Percentiles rank a stretch among this genome's conserved stretches.
These are phyloP conservation scores for Chaetomium fimeti DNA, from an alignment of 495 filamentous ascomycete species.

Conservation along the genomic window DNA sequence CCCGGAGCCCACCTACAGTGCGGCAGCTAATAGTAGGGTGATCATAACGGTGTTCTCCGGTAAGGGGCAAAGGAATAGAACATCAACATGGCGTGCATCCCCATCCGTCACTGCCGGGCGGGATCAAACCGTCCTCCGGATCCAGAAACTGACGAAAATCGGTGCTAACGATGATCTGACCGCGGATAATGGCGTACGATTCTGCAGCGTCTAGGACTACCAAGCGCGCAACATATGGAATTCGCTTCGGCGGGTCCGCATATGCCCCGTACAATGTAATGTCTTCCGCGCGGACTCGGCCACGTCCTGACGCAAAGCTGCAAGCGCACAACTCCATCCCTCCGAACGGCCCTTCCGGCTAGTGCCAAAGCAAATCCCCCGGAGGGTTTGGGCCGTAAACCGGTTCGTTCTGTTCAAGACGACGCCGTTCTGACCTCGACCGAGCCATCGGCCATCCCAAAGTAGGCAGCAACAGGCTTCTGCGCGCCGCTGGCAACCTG, in stretches of 20 bases:
- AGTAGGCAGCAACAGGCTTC: conserved; percentile 91
- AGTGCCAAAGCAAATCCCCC: neutral
- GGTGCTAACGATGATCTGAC: neutral
- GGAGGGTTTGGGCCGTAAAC: neutral
- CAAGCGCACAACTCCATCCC: neutral
- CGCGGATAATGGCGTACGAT: neutral
- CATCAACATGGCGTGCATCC: neutral
- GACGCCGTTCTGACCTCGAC: conserved; percentile 48
- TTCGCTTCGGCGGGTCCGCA: neutral
- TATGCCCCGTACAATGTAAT: neutral
- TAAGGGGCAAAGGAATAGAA: neutral
- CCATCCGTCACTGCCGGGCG: neutral
- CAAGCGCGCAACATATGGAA: no score
- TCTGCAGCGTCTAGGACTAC: no score
- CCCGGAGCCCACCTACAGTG: neutral
- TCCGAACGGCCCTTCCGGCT: neutral
- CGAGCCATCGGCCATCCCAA: conserved; percentile 72
- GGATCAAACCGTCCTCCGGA: neutral
- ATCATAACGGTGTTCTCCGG: no score
- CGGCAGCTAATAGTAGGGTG: neutral
- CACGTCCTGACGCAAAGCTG: neutral
- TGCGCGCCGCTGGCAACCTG: conserved; percentile 70
- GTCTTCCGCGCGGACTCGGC: neutral
- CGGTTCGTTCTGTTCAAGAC: conserved; percentile 35
- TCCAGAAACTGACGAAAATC: neutral